phyloP scores from a whole-genome alignment of 2,329 filamentous ascomycete species.

The Pseudogymnoascus sp. region DNA sequence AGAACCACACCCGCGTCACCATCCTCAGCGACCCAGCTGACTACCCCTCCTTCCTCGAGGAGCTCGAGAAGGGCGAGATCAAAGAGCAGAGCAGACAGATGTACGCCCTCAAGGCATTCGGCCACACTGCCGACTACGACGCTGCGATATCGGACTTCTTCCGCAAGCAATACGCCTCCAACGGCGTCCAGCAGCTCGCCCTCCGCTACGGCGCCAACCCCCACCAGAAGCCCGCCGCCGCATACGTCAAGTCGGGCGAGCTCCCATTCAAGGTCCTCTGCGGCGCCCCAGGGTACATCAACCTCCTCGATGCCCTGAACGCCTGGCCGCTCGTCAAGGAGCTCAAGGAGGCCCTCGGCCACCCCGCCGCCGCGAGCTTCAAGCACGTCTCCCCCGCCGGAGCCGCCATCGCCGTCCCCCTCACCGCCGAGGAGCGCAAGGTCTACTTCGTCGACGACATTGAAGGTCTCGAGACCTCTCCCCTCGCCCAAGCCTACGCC shows the following conservation, averaged over 20 bases:
- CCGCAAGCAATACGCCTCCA: slow-evolving; percentile 88
- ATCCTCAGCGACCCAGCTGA: slow-evolving; percentile 91
- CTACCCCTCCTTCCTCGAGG: slow-evolving; percentile 88
- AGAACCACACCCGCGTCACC: slow-evolving; percentile 94
- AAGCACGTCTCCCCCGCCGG: slow-evolving; percentile 98
- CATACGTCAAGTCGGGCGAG: slow-evolving; percentile 62
- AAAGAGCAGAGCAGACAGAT: slow-evolving; percentile 75
- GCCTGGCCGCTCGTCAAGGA: slow-evolving; percentile 97
- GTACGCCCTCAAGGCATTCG: slow-evolving; percentile 95
- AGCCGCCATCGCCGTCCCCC: slow-evolving; percentile 83
- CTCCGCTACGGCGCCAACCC: slow-evolving; percentile 96
- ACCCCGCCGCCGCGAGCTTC: slow-evolving; percentile 92
- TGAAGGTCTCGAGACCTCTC: slow-evolving; percentile 74
- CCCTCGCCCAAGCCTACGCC: slow-evolving; percentile 88
- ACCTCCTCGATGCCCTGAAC: slow-evolving; percentile 91
- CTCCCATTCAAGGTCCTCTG: slow-evolving; percentile 92
- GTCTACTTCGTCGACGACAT: slow-evolving; percentile 99
- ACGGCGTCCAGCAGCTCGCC: slow-evolving; percentile 72
- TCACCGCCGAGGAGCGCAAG: slow-evolving; percentile 82
- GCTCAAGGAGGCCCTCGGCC: slow-evolving; percentile 77
- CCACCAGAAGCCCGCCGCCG: slow-evolving; percentile 93
- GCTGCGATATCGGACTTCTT: slow-evolving; percentile 93
- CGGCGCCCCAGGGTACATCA: slow-evolving; percentile 92
- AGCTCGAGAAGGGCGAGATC: slow-evolving; percentile 81
- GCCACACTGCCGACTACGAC: slow-evolving; percentile 97